Evolutionary conservation across 2,329 filamentous ascomycete genomes (phyloP), one percentile per base, ranked within the genome.

Genomic region (Amylocarpus encephaloides): DNA sequence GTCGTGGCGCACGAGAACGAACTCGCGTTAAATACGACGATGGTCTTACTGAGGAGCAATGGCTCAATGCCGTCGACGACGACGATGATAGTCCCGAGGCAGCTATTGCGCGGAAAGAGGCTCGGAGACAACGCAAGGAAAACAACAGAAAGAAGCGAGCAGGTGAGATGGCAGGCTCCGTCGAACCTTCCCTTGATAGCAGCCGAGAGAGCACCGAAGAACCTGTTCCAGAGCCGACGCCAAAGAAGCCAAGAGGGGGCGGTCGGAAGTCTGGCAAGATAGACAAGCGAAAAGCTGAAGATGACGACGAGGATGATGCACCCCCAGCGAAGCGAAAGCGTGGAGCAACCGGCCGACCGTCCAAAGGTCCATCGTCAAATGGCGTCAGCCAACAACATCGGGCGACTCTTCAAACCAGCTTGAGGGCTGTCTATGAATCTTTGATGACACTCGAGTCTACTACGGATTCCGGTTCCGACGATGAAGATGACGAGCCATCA

Each of bases 21-120:
- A 96, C 90, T 59, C 85, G 89, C 64, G 91, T 96, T 63, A 87
- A 86, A 68, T 98, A 98, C 62, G 93, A 98, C 63, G 93, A 98
- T 64, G 93, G 94, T 46, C 81, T 98, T 29, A 97, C 93, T 0
- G 94, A 98, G 71, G 93, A 98, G 72, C 94, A 98, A 69, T 98
- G 93, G 93, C 79, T 97, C 46, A 92, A 95, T 75, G 93, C 93
- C 48, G 92, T 98, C 30, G 93, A 98, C 66, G 92, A 95, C 53
- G 91, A 96, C 45, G 93, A 98, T 1, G 93, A 98, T 66, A 85
- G 82, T 0, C 90, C 95, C 29, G 93, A 97, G 66, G 91, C 89
- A 48, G 93, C 93, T 2, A 91, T 94, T 34, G 87, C 88, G 33
- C 83, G 93, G 36, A 97, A 96, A 64, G 83, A 90, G 65, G 88